Conservation (phyloP, 106 monocot genomes). For the Amphibolis antarctica region DNA sequence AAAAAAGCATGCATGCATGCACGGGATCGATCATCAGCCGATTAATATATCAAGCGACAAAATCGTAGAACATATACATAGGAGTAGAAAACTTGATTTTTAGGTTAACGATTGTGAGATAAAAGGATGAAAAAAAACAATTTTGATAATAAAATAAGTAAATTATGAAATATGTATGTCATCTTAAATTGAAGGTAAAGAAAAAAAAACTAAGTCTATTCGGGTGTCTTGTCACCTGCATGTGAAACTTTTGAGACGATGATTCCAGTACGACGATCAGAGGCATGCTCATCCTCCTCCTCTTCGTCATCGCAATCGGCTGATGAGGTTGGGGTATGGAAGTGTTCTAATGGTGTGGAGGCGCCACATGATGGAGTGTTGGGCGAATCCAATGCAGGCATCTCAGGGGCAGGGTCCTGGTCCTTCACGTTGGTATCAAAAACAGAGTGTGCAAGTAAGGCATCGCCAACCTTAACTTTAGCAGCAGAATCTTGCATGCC, state of each 20-base stretch:
- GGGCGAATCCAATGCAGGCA: background rate
- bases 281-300: background rate
- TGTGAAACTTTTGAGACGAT: too few relatives aligned
- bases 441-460: background rate
- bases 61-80: background rate
- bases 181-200: too few relatives aligned
- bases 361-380: background rate
- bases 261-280: background rate
- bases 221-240: too few relatives aligned
- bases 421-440: background rate
- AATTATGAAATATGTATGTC: too few relatives aligned
- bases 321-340: constrained; percentile 9
- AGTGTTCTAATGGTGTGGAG: constrained; percentile 5
- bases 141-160: too few relatives aligned
- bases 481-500: background rate
- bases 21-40: too few relatives aligned
- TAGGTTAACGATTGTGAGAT: too few relatives aligned
- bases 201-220: too few relatives aligned
- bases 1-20: constrained; percentile 1
- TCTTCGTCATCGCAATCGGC: background rate
- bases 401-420: background rate
- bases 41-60: too few relatives aligned
- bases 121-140: too few relatives aligned
- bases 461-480: background rate
- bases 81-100: too few relatives aligned